Evolutionary conservation across 2,329 filamentous ascomycete genomes (phyloP), one percentile per base, ranked within the genome.

Genomic region (Apiospora sp.): DNA sequence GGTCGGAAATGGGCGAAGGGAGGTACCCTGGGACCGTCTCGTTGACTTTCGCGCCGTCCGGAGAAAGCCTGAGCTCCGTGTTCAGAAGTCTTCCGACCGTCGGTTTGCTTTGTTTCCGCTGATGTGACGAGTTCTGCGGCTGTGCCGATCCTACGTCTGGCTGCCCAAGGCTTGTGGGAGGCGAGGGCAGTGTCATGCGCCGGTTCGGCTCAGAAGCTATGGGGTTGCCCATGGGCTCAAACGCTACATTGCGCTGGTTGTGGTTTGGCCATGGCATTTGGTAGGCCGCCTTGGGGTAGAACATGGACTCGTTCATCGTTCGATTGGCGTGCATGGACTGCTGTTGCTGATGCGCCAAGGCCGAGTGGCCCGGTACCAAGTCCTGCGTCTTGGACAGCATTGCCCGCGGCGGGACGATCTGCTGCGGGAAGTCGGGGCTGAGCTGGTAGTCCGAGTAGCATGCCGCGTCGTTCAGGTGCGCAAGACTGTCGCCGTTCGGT

Each of bases 401-500:
- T 5, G 58, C 22, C 19, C 58, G 30, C 19, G 30, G 34, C 10
- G 34, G 19, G 2, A 64, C n/a, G 0, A 64, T 64, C 10, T 41
- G 58, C 16, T 41, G 58, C 30, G 34, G 34, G 12, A n/a, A 64
- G 34, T 64, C 58, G 58, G 34, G 34, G 19, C 22, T 41, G 34
- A 64, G 34, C 34, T 64, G 58, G 30, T 64, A 64, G 8, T 64
- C 58, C 16, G 58, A 24, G 19, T 64, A 64, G 30, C 58, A 64
- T 4, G 58, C 30, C 1, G 58, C 34, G 69, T 79, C 76, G 34
- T 75, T 77, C 19, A 78, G 77, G 37, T 78, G 73, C 34, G 78
- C 77, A 6, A 81, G 74, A 16, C 78, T 77, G 16, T 80, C 75
- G 7, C 79, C 77, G 69, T 72, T 75, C 64, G 79, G 49, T 41